Base-by-base conservation (phyloP, 805 yeast species). In the Isabelozyma gotoi region DNA sequence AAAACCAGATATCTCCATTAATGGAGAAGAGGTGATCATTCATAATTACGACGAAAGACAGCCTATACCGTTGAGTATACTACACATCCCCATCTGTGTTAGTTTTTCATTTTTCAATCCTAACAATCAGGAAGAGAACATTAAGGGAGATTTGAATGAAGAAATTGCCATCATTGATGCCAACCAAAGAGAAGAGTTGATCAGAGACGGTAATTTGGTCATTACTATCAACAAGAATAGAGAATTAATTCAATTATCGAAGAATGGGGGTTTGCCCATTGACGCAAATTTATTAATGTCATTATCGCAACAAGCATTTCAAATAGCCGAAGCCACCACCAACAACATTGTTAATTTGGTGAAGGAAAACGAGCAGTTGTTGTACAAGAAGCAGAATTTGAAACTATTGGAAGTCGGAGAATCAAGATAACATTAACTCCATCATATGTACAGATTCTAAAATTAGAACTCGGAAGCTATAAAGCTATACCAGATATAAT, bases 71-170 rank as follows among this genome's bases (percentile, higher is more conserved):
- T 73, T 92, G 44, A 85, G 95, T 36, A 78, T 92, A 6, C 67
- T 94, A 46, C 98, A 94, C 60, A 79, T 89, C 3, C 99, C 99
- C 1, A 78, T 92, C 37, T 89, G 96, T 64, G 81, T 89, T 4
- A 85, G 96, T 0, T 91, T 87, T 66, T 84, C 89, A n/a, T 87
- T 92, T 56, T 89, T 80, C 71, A 85, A 87, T 52, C 85, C 88
- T 4, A 64, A 47, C 14, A 82, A 76, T 38, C 73, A 75, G 31
- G 91, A 84, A 49, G 82, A 81, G 54, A 85, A 83, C 55, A 78
- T 85, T 47, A 85, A 84, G 59, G 89, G 90, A 41, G 84, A 78
- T 16, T 65, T 71, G 24, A 77, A 76, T 49, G 68, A 61, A 33
- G 88, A 86, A 53, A 73, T 85, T 19, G 76, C 81, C 10, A 62